Percentiles rank a stretch among this genome's conserved stretches.
Conservation (phyloP, 371 early-diverging fungal species). For the Mucor lusitanicus region DNA sequence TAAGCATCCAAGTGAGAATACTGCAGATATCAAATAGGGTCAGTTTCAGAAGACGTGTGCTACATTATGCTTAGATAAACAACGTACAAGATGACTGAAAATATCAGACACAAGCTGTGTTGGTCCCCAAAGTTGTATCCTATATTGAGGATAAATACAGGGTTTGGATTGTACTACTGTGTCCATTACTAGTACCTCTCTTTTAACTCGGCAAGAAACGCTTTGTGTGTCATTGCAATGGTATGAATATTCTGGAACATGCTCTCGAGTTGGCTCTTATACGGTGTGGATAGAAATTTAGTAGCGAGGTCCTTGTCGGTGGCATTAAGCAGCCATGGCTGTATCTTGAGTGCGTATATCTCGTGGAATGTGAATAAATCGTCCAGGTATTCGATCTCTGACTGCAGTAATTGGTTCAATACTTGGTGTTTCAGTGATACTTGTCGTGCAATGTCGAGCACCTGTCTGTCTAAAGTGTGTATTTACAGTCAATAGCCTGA, state of each 20-base stretch:
- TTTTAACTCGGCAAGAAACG: constrained; percentile 11
- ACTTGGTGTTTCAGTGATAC: constrained; percentile 13
- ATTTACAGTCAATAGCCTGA: not conserved
- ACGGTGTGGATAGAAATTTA: not conserved
- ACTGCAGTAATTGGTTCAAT: constrained; percentile 12
- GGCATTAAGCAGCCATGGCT: constrained; percentile 18
- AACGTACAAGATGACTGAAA: constrained; percentile 29
- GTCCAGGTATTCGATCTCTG: constrained; percentile 16
- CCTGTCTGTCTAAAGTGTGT: constrained; percentile 10
- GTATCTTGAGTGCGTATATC: constrained; percentile 5
- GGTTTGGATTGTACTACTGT: not conserved
- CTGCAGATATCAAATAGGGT: not conserved
- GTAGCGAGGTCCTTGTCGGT: constrained; percentile 8
- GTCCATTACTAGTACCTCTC: constrained; percentile 13
- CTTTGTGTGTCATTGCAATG: not conserved
- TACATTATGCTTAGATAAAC: not conserved
- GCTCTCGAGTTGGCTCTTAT: constrained; percentile 1
- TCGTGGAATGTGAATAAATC: constrained; percentile 25
- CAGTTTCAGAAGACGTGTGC: not conserved
- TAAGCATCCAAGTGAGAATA: constrained; percentile 11
- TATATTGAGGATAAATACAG: not conserved
- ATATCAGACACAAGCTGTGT: constrained; percentile 41
- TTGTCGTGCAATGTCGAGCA: constrained; percentile 17
- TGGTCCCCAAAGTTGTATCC: constrained; percentile 39
- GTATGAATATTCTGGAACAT: constrained; percentile 12